These are phyloP conservation scores for Xylariaceae sp. DNA, from an alignment of 2,329 filamentous ascomycete species.

Conservation along the genomic window DNA sequence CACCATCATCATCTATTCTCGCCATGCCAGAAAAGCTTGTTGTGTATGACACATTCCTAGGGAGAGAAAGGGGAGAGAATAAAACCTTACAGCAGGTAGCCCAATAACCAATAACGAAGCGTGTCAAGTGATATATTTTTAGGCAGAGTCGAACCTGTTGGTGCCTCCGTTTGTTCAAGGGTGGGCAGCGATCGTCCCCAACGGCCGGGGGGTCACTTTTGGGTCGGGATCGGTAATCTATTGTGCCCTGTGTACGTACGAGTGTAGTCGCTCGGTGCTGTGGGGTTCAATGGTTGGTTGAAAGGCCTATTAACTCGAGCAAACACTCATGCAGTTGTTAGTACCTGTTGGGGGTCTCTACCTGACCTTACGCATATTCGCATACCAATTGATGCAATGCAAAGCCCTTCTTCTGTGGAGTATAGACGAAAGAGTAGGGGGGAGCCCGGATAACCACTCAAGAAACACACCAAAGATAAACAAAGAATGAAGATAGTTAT, in stretches of 20 bases:
- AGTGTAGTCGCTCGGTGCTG: constrained; percentile 13
- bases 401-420: too few species aligned
- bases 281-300: constrained; percentile 13
- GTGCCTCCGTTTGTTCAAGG: constrained; percentile 10
- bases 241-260: constrained; percentile 23
- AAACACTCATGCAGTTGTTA: constrained; percentile 15
- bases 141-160: constrained; percentile 11
- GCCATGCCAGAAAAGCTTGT: too few species aligned
- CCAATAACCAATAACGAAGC: too few species aligned
- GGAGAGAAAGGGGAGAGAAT: too few species aligned
- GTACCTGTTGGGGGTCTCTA: constrained; percentile 16
- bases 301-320: constrained; percentile 10
- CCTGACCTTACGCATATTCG: too few species aligned
- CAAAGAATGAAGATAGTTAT: constrained; percentile 21
- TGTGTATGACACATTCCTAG: too few species aligned
- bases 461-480: constrained; percentile 16
- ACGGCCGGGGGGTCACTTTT: constrained; percentile 11
- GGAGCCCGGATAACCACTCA: too few species aligned
- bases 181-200: constrained; percentile 16
- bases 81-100: too few species aligned
- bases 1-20: too few species aligned
- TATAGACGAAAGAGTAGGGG: too few species aligned
- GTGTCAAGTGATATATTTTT: constrained; percentile 11
- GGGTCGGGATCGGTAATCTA: constrained; percentile 20
- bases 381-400: too few species aligned